These are phyloP conservation scores for Tylopilus subfusipes DNA, from an alignment of 768 basidiomycete species.

Conservation along the genomic window DNA sequence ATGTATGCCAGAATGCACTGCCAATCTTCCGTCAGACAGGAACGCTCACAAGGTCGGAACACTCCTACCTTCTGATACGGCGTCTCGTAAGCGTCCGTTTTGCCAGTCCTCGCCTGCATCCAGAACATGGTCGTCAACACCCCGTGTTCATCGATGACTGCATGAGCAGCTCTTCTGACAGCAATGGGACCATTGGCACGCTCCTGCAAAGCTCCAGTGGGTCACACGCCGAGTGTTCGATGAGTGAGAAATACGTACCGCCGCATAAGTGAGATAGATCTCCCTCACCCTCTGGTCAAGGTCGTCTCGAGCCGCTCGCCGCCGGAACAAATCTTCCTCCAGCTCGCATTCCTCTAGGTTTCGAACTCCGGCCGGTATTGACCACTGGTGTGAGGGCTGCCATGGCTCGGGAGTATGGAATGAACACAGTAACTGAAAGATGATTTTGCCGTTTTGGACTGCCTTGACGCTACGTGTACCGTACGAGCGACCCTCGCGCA, in stretches of 20 bases:
- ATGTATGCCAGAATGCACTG: slow-evolving; percentile 79
- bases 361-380: slow-evolving; percentile 55
- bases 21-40: slow-evolving; percentile 1
- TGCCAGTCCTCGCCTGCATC: slow-evolving; percentile 66
- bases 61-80: slow-evolving; percentile 69
- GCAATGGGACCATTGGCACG: slow-evolving; percentile 65
- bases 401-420: slow-evolving; percentile 78
- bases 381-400: slow-evolving; percentile 67
- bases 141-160: slow-evolving; percentile 44
- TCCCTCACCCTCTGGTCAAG: slow-evolving; percentile 35
- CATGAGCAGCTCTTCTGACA: slow-evolving; percentile 50
- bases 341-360: slow-evolving; percentile 61
- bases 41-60: neutral
- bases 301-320: slow-evolving; percentile 27
- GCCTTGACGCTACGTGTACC: slow-evolving; percentile 62
- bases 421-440: slow-evolving; percentile 71
- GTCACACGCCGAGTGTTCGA: slow-evolving; percentile 23
- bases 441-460: slow-evolving; percentile 47
- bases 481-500: slow-evolving; percentile 75
- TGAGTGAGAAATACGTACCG: slow-evolving; percentile 13
- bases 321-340: slow-evolving; percentile 44
- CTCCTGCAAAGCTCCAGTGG: slow-evolving; percentile 50
- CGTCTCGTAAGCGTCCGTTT: slow-evolving; percentile 57
- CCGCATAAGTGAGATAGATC: slow-evolving; percentile 26
- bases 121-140: slow-evolving; percentile 61